Evolutionary conservation across 1,284 basidiomycete species (phyloP), one percentile per base, ranked within the genome.

Genomic region (Sphagnurus paluster): DNA sequence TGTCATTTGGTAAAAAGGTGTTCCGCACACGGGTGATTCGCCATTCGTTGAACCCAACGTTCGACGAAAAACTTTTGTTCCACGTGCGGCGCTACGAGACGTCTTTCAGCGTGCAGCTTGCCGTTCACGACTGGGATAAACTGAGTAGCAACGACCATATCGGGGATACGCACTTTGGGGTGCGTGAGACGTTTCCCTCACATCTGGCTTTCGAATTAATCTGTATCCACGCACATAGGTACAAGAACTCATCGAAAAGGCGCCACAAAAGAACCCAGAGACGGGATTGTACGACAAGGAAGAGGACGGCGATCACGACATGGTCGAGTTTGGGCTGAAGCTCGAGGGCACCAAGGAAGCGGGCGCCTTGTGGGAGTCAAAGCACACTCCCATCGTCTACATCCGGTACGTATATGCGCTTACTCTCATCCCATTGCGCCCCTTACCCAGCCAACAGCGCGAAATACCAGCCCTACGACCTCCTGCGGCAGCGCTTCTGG

Each of bases 51-150:
- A 93, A 92, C 63, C 96, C 96, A 0, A 76, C 79, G 0, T 99
- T 95, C 93, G 90, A 98, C 56, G 94, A 98, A 69, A 96, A 96
- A 66, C 75, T 99, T 1, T 76, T 98, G 16, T 98, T 98, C 75
- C 95, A 98, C 64, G 95, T 98, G 3, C 81, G 92, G 19, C 74
- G 86, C 5, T 91, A 94, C 59, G 96, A 99, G 64, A 81, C 80
- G 7, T 61, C 77, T 1, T 92, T 83, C 72, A 82, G 85, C 44
- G 75, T 94, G 14, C 82, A 90, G 56, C 81, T 96, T 46, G 81
- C 83, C 0, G 81, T 97, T 1, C 82, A 94, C 29, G 94, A 98
- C 63, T 98, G 94, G 94, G 94, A 97, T 67, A 96, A 96, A 65
- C 75, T 95, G 8, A 87, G 84, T 19, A 84, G 87, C 2, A 96